Evolutionary conservation across 106 monocot genomes (phyloP).

Genomic region (Vanilla planifolia): DNA sequence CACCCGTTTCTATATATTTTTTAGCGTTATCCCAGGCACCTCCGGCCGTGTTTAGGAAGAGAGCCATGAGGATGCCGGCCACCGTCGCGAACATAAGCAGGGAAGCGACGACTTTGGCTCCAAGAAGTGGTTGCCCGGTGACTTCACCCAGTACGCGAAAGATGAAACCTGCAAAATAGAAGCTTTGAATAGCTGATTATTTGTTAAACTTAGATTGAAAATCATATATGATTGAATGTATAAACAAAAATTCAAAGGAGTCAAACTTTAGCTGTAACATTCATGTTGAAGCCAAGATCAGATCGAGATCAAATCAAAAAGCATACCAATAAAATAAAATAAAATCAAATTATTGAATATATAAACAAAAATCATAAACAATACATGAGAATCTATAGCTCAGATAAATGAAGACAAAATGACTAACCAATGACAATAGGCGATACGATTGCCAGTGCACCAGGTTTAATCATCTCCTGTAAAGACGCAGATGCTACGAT

Average conservation of each 20-base stretch:
- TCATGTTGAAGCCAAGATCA: no score
- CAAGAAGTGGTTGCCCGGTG: conserved; percentile 80
- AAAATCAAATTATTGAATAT: no score
- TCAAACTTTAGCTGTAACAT: no score
- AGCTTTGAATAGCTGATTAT: neutral
- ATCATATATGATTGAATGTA: no score
- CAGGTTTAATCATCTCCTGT: conserved; percentile 97
- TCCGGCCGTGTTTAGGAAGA: conserved; percentile 94
- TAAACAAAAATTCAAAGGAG: no score
- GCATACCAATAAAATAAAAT: no score
- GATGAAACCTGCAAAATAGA: conserved; percentile 51
- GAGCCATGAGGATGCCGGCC: conserved; percentile 92
- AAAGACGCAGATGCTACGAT: conserved; percentile 97
- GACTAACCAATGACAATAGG: conserved; percentile 71
- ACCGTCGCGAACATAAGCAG: conserved; percentile 99
- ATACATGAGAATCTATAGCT: no score
- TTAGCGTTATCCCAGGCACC: conserved; percentile 99
- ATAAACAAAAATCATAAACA: no score
- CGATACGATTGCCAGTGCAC: conserved; percentile 85
- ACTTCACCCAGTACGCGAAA: conserved; percentile 76
- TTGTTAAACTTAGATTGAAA: no score
- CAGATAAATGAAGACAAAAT: no score
- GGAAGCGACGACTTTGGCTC: conserved; percentile 94
- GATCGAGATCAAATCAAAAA: no score
- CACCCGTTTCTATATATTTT: conserved; percentile 97